Evolutionary conservation across 345 rosid genomes (phyloP), one percentile per base, ranked within the genome.

Genomic region (Geranium rotundifolium): DNA sequence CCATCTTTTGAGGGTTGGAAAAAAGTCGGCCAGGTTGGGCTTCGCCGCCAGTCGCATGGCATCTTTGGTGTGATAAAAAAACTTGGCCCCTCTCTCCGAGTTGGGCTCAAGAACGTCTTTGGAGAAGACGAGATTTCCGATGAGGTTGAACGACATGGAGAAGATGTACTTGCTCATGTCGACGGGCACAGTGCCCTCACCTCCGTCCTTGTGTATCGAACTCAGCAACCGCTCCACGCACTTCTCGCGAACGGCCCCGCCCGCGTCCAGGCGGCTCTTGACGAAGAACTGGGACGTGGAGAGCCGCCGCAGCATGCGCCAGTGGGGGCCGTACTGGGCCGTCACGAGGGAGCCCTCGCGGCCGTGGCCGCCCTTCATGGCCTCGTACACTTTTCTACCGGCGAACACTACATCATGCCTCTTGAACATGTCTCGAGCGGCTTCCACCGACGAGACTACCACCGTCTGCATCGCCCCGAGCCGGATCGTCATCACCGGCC

Each of bases 11-110:
- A 91, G 31, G 46, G 81, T 7, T 10, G 96, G 93, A 20, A 88
- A 69, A 68, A 84, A 91, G 72, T 88, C 96, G 0, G 92, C 88
- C 18, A 82, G 29, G 63, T 88, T 91, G 0, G 97, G 93, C 62
- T 76, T 88, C 17, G 89, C 93, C 0, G 88, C 86, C 63, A 83
- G 64, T 75, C 88, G 91, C 96, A 80, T 91, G 16, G 84, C 91
- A 70, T 80, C 84, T 7, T 87, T 83, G 10, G 88, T 73, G 69
- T 90, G 95, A 61, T 74, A 64, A 17, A 85, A 85, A 58, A 87
- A 88, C 13, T 67, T 69, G 1, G 84, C 80, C 0, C 90, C 95
- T 64, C 69, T 80, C 59, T 81, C 77, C 0, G 92, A 85, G 56
- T 76, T 74, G 0, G 80, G 80, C 54, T 81, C 89, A 30, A 87